Base-by-base conservation (phyloP, 352 stramenopile species). In the Phytopythium mirpurense region DNA sequence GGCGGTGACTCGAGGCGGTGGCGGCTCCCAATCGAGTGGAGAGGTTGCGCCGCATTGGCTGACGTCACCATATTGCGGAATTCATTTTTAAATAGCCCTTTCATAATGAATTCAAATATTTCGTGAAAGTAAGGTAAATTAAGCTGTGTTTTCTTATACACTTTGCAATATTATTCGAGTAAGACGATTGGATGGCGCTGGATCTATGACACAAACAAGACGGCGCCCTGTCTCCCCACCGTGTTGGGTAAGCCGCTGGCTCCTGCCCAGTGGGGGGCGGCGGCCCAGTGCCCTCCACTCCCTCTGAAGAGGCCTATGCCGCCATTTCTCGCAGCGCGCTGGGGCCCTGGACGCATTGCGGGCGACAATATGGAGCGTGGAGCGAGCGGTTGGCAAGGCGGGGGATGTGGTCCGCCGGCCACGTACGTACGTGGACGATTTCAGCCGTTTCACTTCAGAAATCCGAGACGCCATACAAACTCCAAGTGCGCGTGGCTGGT, bases 51-150 rank as follows among this genome's bases (percentile, higher is more conserved):
- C 16, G 27, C 40, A 38, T 8, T 23, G 54, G 60, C 57, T 72
- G 65, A 72, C 61, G 60, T 67, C 54, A 70, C 52, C 32, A 16
- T 12, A 27, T 23, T n/a, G 36, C 15, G 3, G 37, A 4, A 56
- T 4, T 5, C 5, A 0, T 57, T 67, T 57, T 36, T 10, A 5
- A 10, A 36, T 43, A 51, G n/a, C 44, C 18, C 6, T 12, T 72
- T 15, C 49, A 16, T n/a, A 9, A 27, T 21, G 18, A 12, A 14
- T 64, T 63, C 6, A 52, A 44, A 14, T 60, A 24, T 26, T 21
- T 12, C n/a, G 0, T 0, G 7, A 29, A 52, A 36, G 46, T 5
- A 11, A 36, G 2, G 6, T 10, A 36, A 27, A 23, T 5, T 1
- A 0, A 31, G 10, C 48, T 58, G 43, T 52, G 10, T 38, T 16